Base-by-base conservation (phyloP, 2,329 filamentous ascomycete genomes). In the Alternaria triticimaculans region DNA sequence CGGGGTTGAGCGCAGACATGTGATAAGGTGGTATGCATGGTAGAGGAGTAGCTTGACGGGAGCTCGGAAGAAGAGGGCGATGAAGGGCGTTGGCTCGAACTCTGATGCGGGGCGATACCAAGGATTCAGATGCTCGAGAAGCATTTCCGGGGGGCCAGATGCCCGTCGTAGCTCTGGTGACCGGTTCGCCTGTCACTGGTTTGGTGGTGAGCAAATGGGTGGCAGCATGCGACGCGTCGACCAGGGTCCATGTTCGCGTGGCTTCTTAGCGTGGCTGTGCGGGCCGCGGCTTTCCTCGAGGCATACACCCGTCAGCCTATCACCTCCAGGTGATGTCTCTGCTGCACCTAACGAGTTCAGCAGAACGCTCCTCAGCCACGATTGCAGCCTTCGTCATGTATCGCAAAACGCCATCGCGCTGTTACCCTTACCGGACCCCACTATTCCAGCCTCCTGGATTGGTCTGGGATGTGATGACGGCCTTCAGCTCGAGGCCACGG, bases 1-100 rank as follows among this genome's bases (percentile, higher is more conserved):
- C 1, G 92, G 88, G 11, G 84, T 79, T 2, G 91, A 90, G 26
- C 92, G 91, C 4, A 97, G 85, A 71, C 84, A 83, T 37, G 91
- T 86, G 60, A 95, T 81, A 51, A 90, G 57, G 62, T 84, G 82
- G 81, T 94, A 92, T 63, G 92, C 74, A 44, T 86, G 83, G 63
- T 87, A 84, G 65, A 90, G 83, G 59, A 92, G 71, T 48, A 87
- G 86, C 64, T 88, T 87, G 9, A 95, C 81, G 6, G 93, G 92
- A 9, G 91, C 92, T 21, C 64, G 73, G 63, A 94, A 81, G 41
- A 94, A 76, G 67, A 88, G 86, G 78, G 91, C 89, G 55, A 91
- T 81, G 28, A 88, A 72, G 1, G 84, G 78, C 5, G 83, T 81
- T 25, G 82, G 83, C 60, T 86, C 80, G 68, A 76, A 87, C 5